Evolutionary conservation across 805 yeast species (phyloP).

Genomic region (Kazachstania psychrophila): DNA sequence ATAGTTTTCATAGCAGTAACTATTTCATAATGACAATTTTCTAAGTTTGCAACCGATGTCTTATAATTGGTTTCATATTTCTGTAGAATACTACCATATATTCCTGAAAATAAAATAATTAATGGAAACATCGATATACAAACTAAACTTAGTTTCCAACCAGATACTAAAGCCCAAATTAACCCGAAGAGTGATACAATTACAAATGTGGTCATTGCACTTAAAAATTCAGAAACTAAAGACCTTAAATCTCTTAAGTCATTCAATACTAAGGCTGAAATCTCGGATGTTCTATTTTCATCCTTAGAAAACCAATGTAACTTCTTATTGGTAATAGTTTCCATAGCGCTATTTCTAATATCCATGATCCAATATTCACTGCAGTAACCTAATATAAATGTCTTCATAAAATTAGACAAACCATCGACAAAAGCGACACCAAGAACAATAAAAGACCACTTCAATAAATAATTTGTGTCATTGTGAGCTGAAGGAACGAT

Average conservation of each 20-base stretch:
- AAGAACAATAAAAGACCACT: constrained; percentile 64
- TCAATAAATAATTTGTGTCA: constrained; percentile 31
- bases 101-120: constrained; percentile 41
- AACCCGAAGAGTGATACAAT: constrained; percentile 51
- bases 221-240: constrained; percentile 53
- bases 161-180: constrained; percentile 66
- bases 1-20: constrained; percentile 57
- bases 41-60: constrained; percentile 43
- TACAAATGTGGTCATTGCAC: constrained; percentile 43
- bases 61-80: constrained; percentile 54
- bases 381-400: constrained; percentile 41
- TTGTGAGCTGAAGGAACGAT: constrained; percentile 41
- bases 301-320: constrained; percentile 42
- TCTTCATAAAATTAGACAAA: constrained; percentile 41
- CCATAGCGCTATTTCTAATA: constrained; percentile 43
- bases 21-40: constrained; percentile 43
- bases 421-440: constrained; percentile 60
- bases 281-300: constrained; percentile 37
- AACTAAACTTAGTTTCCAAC: constrained; percentile 83
- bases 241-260: constrained; percentile 72
- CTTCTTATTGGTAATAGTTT: constrained; percentile 42
- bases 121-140: constrained; percentile 70
- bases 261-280: constrained; percentile 63
- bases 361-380: constrained; percentile 61
- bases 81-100: constrained; percentile 45